A percentile compares a stretch with the other conserved stretches of the same genome.
Evolutionary conservation across 192 early-diverging fungal species (phyloP).

Genomic region (Entomortierella parvispora): DNA sequence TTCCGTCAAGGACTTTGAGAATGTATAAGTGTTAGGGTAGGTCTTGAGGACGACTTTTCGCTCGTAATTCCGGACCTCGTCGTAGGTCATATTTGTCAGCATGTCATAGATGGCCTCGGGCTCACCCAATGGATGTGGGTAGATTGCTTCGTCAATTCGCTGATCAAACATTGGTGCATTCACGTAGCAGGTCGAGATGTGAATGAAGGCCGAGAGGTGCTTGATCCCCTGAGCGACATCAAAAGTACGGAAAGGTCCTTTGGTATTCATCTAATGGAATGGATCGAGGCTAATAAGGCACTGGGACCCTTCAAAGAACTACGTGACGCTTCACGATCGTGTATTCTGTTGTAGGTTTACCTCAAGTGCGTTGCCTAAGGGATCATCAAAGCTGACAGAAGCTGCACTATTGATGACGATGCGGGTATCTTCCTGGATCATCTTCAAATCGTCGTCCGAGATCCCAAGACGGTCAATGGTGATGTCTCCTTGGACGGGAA

Average conservation of each 20-base stretch:
- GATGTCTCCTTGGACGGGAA: conserved; percentile 55
- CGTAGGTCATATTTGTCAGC: conserved; percentile 33
- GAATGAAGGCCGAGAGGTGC: conserved; percentile 27
- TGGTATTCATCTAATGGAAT: conserved; percentile 34
- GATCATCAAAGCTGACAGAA: conserved; percentile 56
- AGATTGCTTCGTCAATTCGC: conserved; percentile 33
- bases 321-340: too few relatives aligned
- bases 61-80: conserved; percentile 44
- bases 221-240: conserved; percentile 33
- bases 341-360: conserved; percentile 43
- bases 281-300: too few relatives aligned
- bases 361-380: conserved; percentile 57
- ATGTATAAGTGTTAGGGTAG: conserved; percentile 57
- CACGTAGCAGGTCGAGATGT: conserved; percentile 49
- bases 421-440: conserved; percentile 51
- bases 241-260: conserved; percentile 37
- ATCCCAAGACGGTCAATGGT: conserved; percentile 49
- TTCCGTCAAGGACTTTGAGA: conserved; percentile 60
- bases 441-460: conserved; percentile 42
- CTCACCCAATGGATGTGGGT: conserved; percentile 29
- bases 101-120: conserved; percentile 32
- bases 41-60: conserved; percentile 41
- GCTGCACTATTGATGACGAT: conserved; percentile 62
- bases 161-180: conserved; percentile 29
- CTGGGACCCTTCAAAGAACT: too few relatives aligned